phyloP scores from a whole-genome alignment of 805 yeast species.

The Wickerhamomyces alni region DNA sequence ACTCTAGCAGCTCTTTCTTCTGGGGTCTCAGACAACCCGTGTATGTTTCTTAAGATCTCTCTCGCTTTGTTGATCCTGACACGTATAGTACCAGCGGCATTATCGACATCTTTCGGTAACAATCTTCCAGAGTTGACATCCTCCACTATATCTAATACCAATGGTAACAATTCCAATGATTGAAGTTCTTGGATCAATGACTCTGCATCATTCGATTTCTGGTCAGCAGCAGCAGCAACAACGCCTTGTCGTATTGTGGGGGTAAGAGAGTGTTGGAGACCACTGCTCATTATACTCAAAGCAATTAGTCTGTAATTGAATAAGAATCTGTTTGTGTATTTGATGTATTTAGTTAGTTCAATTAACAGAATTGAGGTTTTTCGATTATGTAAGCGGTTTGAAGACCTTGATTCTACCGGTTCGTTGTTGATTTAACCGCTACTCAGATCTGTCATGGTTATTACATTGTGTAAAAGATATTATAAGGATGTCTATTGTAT shows the following conservation, averaged over 20 bases:
- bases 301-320: too few relatives aligned
- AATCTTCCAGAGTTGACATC: slow-evolving; percentile 33
- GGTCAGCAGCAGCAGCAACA: not conserved
- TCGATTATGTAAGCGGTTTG: too few relatives aligned
- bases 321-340: too few relatives aligned
- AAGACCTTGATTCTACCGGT: too few relatives aligned
- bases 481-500: too few relatives aligned
- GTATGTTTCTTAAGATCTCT: slow-evolving; percentile 32
- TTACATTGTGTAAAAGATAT: too few relatives aligned
- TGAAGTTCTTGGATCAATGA: slow-evolving; percentile 25
- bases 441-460: too few relatives aligned
- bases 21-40: slow-evolving; percentile 39
- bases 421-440: too few relatives aligned
- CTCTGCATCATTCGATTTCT: slow-evolving; percentile 5
- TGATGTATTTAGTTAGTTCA: too few relatives aligned
- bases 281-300: too few relatives aligned
- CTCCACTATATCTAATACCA: slow-evolving; percentile 35
- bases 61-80: slow-evolving; percentile 33
- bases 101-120: slow-evolving; percentile 37
- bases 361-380: too few relatives aligned
- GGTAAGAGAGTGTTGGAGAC: not conserved
- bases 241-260: not conserved
- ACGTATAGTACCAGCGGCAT: slow-evolving; percentile 40
- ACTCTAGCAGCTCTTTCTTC: slow-evolving; percentile 30
- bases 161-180: slow-evolving; percentile 32